Percentiles rank a stretch among this genome's conserved stretches.
Evolutionary conservation across 2,329 filamentous ascomycete species (phyloP).

Genomic region (Lomentospora prolificans): DNA sequence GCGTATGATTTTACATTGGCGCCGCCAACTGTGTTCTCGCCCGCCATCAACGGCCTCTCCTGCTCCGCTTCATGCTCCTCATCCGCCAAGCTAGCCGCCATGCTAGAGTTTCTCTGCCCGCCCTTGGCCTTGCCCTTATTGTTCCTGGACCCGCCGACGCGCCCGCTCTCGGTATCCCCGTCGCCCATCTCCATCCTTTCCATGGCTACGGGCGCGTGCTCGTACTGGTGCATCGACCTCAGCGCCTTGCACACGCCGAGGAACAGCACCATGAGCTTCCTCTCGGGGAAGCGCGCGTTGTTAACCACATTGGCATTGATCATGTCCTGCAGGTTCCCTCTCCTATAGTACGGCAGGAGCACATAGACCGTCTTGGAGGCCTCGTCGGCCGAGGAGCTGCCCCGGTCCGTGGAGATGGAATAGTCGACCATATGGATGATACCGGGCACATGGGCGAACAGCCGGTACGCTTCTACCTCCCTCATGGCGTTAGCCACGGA

Average conservation of each 20-base stretch:
- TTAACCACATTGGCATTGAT: constrained; percentile 99
- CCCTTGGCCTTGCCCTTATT: constrained; percentile 26
- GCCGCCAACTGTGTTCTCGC: constrained; percentile 59
- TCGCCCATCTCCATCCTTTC: constrained; percentile 45
- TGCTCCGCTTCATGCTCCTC: constrained; percentile 65
- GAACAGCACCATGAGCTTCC: constrained; percentile 79
- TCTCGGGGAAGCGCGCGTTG: constrained; percentile 81
- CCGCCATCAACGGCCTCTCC: constrained; percentile 74
- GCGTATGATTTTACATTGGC: constrained; percentile 73
- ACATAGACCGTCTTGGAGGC: constrained; percentile 90
- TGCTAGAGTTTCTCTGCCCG: constrained; percentile 19
- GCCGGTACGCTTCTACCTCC: constrained; percentile 91
- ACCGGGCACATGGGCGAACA: constrained; percentile 73
- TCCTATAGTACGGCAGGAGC: constrained; percentile 85
- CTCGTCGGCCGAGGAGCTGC: constrained; percentile 42
- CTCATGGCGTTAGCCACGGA: constrained; percentile 90
- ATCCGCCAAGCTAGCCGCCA: constrained; percentile 35
- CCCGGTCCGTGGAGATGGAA: constrained; percentile 65
- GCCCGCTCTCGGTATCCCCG: constrained; percentile 27
- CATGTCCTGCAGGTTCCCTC: constrained; percentile 93
- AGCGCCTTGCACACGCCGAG: constrained; percentile 84
- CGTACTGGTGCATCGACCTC: constrained; percentile 85
- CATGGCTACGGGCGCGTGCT: constrained; percentile 34
- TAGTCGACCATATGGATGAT: constrained; percentile 85
- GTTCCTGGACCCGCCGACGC: constrained; percentile 21